These are phyloP conservation scores for Lactarius akahatsu DNA, from an alignment of 768 basidiomycete genomes.

Conservation along the genomic window DNA sequence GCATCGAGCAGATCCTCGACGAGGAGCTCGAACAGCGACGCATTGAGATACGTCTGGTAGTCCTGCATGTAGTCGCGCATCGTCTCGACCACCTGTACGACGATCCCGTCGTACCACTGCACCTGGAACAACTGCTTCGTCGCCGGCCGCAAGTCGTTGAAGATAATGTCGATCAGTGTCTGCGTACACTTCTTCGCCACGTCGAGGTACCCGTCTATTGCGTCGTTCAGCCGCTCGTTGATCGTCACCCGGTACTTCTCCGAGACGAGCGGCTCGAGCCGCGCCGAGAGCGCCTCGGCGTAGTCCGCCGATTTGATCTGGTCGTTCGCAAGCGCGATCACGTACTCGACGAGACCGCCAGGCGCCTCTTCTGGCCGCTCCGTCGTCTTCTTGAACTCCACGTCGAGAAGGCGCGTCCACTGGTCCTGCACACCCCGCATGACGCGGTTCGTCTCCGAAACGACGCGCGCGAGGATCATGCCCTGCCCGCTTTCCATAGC, in stretches of 20 bases:
- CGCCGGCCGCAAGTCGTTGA: constrained; percentile 90
- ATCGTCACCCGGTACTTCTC: constrained; percentile 87
- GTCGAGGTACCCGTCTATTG: constrained; percentile 97
- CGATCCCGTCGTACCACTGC: constrained; percentile 87
- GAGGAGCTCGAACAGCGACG: constrained; percentile 85
- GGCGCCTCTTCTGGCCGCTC: constrained; percentile 88
- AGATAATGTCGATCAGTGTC: constrained; percentile 89
- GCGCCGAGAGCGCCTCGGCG: constrained; percentile 78
- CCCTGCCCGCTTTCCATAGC: constrained; percentile 96
- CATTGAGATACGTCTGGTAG: constrained; percentile 88
- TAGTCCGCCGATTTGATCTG: constrained; percentile 96
- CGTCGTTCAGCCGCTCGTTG: constrained; percentile 86
- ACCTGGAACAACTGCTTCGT: constrained; percentile 81
- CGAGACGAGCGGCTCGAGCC: constrained; percentile 88
- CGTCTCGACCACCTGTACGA: constrained; percentile 89
- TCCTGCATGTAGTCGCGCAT: constrained; percentile 97
- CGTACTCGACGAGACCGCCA: constrained; percentile 91
- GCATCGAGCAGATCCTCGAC: constrained; percentile 90
- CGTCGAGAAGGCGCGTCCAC: constrained; percentile 81
- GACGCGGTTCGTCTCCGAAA: constrained; percentile 83
- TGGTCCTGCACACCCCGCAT: constrained; percentile 87
- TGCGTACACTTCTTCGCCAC: constrained; percentile 98
- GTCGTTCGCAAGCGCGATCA: constrained; percentile 96
- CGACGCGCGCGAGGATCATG: constrained; percentile 85
- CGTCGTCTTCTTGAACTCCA: constrained; percentile 81